Percentiles rank a stretch among this genome's conserved stretches.
These are phyloP conservation scores for Ricinus communis DNA, from an alignment of 345 rosid species.

Conservation along the genomic window DNA sequence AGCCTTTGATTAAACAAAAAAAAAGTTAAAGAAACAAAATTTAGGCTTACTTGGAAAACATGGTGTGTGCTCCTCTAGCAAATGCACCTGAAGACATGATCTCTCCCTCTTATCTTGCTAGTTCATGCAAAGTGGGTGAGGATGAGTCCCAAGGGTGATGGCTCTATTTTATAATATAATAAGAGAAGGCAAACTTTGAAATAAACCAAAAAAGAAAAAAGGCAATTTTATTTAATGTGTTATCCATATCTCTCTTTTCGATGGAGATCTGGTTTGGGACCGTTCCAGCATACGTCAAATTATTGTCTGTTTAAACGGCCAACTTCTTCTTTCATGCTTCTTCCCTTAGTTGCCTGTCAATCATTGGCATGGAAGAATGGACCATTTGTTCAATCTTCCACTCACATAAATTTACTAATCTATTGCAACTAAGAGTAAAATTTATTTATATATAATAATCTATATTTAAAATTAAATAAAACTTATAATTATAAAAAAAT, in stretches of 20 bases:
- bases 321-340: too few species aligned
- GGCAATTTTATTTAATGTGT: background rate
- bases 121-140: background rate
- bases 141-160: background rate
- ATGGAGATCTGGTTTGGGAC: conserved; percentile 23
- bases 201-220: background rate
- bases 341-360: too few species aligned
- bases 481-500: too few species aligned
- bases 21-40: background rate
- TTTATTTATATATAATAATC: too few species aligned
- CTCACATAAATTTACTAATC: too few species aligned
- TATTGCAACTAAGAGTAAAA: too few species aligned
- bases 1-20: background rate
- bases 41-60: conserved; percentile 36
- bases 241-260: conserved; percentile 32
- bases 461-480: too few species aligned
- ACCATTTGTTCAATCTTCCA: too few species aligned
- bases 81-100: conserved; percentile 21
- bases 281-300: conserved; percentile 1
- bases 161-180: too few species aligned
- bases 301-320: too few species aligned
- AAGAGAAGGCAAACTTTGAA: background rate
- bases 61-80: conserved; percentile 40
- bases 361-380: too few species aligned
- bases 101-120: too few species aligned